Evolutionary conservation across 768 basidiomycete genomes (phyloP).

Genomic region (Mycena crocata): DNA sequence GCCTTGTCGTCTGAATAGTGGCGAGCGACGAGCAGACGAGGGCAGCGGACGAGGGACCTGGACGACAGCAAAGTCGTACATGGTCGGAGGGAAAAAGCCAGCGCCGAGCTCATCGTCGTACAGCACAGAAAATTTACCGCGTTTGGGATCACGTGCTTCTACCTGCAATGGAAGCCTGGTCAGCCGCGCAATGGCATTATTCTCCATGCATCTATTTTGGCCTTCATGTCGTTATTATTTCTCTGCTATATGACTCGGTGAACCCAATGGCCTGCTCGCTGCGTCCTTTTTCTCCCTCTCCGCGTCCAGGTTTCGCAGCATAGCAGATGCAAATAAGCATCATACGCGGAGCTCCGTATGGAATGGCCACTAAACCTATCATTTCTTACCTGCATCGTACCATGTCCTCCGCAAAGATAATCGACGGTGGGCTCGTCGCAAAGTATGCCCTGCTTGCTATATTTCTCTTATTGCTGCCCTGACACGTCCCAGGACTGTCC

Average conservation of each 20-base stretch:
- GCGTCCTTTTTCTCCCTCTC: background rate
- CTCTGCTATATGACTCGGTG: background rate
- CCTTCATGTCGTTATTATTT: background rate
- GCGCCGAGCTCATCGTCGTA: conserved; percentile 60
- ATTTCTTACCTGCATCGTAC: conserved; percentile 23
- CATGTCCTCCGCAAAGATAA: conserved; percentile 63
- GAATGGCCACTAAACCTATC: conserved; percentile 14
- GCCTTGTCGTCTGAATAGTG: conserved; percentile 70
- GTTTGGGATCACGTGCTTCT: background rate
- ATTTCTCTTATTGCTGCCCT: conserved; percentile 18
- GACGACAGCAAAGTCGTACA: conserved; percentile 69
- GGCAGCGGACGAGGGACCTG: conserved; percentile 54
- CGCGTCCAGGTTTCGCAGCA: no score
- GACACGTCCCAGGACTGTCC: conserved; percentile 73
- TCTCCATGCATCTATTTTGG: no score
- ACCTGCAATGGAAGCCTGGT: background rate
- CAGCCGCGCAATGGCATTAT: no score
- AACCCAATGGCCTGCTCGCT: background rate
- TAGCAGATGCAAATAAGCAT: background rate
- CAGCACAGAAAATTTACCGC: background rate
- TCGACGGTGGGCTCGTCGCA: conserved; percentile 88
- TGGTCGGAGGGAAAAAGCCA: conserved; percentile 67
- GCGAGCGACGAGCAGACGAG: conserved; percentile 51
- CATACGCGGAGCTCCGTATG: conserved; percentile 23
- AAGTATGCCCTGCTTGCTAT: conserved; percentile 67